Conservation (phyloP, 306 rosid species). For the Cucurbita ficifolia region DNA sequence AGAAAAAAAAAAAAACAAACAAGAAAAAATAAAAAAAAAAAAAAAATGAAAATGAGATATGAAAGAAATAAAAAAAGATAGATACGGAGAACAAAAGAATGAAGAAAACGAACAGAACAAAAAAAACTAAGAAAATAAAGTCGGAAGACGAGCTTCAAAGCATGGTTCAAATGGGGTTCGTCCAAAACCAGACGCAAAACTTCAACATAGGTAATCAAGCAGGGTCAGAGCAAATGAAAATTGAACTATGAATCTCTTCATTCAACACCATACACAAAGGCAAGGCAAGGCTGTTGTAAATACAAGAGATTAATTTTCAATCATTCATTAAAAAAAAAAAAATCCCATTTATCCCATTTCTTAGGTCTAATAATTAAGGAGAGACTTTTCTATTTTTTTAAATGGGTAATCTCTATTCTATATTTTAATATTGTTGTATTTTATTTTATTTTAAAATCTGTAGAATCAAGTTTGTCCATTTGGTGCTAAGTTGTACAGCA, state of each 20-base stretch:
- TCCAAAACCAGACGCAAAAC: conserved; percentile 40
- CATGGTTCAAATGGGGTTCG: conserved; percentile 82
- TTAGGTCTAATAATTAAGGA: conserved; percentile 24
- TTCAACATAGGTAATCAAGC: conserved; percentile 21
- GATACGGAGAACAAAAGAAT: too few species aligned
- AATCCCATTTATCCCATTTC: conserved; percentile 15
- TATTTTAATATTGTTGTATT: conserved; percentile 14
- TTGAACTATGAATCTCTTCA: conserved; percentile 53
- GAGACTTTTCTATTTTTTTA: conserved; percentile 9
- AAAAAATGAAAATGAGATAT: too few species aligned
- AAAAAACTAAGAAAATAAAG: too few species aligned
- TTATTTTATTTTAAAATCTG: conserved; percentile 45
- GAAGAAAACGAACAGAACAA: too few species aligned
- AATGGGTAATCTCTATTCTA: conserved; percentile 16
- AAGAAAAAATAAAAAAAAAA: too few species aligned
- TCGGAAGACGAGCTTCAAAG: conserved; percentile 74
- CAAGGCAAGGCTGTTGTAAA: conserved; percentile 31
- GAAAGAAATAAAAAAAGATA: too few species aligned
- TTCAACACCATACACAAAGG: conserved; percentile 19
- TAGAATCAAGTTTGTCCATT: conserved; percentile 34
- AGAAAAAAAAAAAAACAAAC: too few species aligned
- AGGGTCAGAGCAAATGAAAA: conserved; percentile 67
- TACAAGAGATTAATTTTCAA: conserved; percentile 36
- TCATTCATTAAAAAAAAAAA: conserved; percentile 6
- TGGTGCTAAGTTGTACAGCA: conserved; percentile 52